Evolutionary conservation across 495 filamentous ascomycete genomes (phyloP).

Genomic region (Aspergillus sclerotiicarbonarius): DNA sequence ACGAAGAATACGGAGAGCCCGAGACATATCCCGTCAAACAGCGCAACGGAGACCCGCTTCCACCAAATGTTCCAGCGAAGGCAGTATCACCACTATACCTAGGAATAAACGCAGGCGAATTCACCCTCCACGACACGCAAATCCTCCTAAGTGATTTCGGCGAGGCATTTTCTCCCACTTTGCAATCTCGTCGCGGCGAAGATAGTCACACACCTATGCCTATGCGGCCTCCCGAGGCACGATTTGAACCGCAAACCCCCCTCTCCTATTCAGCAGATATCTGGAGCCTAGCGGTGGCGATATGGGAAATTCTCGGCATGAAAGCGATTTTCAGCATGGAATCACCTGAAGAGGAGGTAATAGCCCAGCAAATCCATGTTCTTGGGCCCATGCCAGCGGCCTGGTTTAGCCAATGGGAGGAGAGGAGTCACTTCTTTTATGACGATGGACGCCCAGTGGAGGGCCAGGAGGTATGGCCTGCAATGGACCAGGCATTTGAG

Average conservation of each 20-base stretch:
- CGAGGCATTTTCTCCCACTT: slow-evolving; percentile 24
- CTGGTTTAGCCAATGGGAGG: slow-evolving; percentile 31
- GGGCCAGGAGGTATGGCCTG: slow-evolving; percentile 18
- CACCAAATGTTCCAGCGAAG: slow-evolving; percentile 22
- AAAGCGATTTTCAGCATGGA: slow-evolving; percentile 17
- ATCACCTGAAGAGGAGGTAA: slow-evolving; percentile 24
- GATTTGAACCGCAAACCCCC: slow-evolving; percentile 28
- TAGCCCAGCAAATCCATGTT: slow-evolving; percentile 29
- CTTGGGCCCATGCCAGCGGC: slow-evolving; percentile 25
- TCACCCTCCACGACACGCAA: slow-evolving; percentile 22
- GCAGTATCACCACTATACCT: slow-evolving; percentile 31
- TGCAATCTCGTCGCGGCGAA: slow-evolving; percentile 14
- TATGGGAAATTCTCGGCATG: slow-evolving; percentile 29
- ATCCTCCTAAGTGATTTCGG: slow-evolving; percentile 33
- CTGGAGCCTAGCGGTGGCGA: slow-evolving; percentile 34
- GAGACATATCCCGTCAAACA: slow-evolving; percentile 19
- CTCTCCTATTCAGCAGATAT: slow-evolving; percentile 30
- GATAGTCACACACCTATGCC: slow-evolving; percentile 14
- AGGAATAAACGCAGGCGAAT: slow-evolving; percentile 25
- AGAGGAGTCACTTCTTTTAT: slow-evolving; percentile 22
- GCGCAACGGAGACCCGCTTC: slow-evolving; percentile 15
- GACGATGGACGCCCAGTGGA: slow-evolving; percentile 21
- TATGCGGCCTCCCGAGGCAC: slow-evolving; percentile 31
- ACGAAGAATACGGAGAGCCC: slow-evolving; percentile 29
- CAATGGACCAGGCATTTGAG: slow-evolving; percentile 27